Conservation (phyloP, 345 rosid genomes). For the Arabidopsis arenosa region DNA sequence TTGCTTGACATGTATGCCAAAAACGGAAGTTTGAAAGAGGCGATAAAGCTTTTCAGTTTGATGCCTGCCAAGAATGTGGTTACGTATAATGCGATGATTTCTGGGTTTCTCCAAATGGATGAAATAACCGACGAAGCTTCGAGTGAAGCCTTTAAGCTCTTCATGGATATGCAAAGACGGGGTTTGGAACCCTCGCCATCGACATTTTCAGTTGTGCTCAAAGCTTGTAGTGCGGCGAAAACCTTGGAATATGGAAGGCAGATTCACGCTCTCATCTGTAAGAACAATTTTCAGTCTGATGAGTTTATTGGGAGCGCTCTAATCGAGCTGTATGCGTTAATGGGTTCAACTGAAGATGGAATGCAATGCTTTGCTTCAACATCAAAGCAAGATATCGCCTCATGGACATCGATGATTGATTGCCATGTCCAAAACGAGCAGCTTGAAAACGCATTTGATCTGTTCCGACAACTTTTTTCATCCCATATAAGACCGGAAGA, state of each 20-base stretch:
- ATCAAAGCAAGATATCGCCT: constrained; percentile 51
- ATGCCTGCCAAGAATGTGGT: constrained; percentile 56
- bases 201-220: constrained; percentile 59
- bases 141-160: constrained; percentile 49
- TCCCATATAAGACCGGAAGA: constrained; percentile 55
- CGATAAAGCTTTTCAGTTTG: constrained; percentile 42
- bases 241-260: constrained; percentile 56
- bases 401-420: constrained; percentile 61
- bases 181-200: constrained; percentile 53
- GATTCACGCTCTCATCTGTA: constrained; percentile 55
- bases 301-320: constrained; percentile 59
- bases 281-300: constrained; percentile 55
- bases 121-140: constrained; percentile 39
- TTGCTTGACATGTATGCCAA: constrained; percentile 62
- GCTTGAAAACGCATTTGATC: constrained; percentile 52
- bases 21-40: constrained; percentile 47
- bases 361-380: constrained; percentile 55
- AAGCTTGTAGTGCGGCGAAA: constrained; percentile 48
- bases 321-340: constrained; percentile 55
- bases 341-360: constrained; percentile 54
- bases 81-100: constrained; percentile 61
- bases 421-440: constrained; percentile 54
- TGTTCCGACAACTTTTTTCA: constrained; percentile 50
- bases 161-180: constrained; percentile 51
- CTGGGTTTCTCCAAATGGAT: constrained; percentile 50